Evolutionary conservation across 805 yeast genomes (phyloP), one percentile per base, ranked within the genome.

Genomic region (Starmerella roubikii): DNA sequence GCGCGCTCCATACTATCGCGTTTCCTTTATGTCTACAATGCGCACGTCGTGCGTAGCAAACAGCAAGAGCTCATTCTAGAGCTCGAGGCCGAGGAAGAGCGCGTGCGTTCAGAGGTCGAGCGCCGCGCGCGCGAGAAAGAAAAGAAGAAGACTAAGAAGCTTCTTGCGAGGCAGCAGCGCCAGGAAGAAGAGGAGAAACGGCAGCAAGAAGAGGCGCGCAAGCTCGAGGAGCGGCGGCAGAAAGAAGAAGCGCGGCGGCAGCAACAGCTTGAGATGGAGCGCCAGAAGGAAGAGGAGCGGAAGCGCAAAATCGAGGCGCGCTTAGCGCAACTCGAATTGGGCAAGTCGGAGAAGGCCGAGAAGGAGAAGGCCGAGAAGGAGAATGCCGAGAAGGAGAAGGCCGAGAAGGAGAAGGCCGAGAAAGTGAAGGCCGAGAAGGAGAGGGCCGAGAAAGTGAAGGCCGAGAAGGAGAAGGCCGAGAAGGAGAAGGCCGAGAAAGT

Each of bases 61-160:
- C 65, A 59, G 51, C 55, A 47, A 49, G 53, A 53, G 46, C 56
- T 61, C 23, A 50, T 62, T 34, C 52, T 51, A 42, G 64, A 54
- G 46, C 53, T 54, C 20, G 61, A 54, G 27, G 61, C 52, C 35
- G 59, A 54, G 43, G 51, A 47, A 16, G 47, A 40, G 32, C 19
- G 54, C 28, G 42, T 49, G 31, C 45, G 51, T 42, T 51, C 51
- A 32, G 61, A 51, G 41, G 65, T 53, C 46, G 49, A 41, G 46
- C 60, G 55, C 48, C 58, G 56, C 41, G 54, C 50, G 30, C 48
- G 53, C 34, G 66, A 64, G 19, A 60, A 62, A 48, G 67, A 65
- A 41, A 56, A 55, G 48, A 62, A 61, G 49, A 59, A 59, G 45
- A 62, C 61, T 34, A 63, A 63, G 48, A 60, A 61, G 51, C 58